Evolutionary conservation across 1,284 basidiomycete genomes (phyloP).

Genomic region (Cutaneotrichosporon sp.): DNA sequence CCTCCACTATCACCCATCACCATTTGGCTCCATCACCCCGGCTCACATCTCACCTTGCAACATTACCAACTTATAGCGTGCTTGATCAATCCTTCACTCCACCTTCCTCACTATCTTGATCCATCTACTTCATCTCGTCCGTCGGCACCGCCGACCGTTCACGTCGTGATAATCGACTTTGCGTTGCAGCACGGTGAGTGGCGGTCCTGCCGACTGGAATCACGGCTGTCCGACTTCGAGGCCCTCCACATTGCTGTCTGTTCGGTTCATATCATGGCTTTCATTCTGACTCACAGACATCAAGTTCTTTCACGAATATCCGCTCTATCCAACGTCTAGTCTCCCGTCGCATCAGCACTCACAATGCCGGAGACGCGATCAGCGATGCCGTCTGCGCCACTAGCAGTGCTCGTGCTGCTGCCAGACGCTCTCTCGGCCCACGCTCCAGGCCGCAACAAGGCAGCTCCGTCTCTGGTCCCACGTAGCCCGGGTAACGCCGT

Average conservation of each 20-base stretch:
- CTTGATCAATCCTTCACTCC: not conserved
- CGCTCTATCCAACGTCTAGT: not conserved
- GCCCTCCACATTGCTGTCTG: not conserved
- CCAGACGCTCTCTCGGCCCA: slow-evolving; percentile 29
- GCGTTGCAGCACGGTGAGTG: not conserved
- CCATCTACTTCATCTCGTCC: not conserved
- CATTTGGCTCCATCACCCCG: not conserved
- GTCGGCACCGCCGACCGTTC: not conserved
- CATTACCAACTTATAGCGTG: not conserved
- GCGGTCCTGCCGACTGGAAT: not conserved
- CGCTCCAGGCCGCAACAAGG: not conserved
- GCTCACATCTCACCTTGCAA: not conserved
- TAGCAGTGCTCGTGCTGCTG: slow-evolving; percentile 39
- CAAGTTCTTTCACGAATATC: not conserved
- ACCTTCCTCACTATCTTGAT: not conserved
- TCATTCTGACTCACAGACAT: not conserved
- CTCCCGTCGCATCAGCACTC: slow-evolving; percentile 3
- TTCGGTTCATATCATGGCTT: not conserved
- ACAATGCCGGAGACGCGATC: not conserved
- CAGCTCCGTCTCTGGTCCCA: slow-evolving; percentile 3
- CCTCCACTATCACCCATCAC: not conserved
- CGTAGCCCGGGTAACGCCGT: not conserved
- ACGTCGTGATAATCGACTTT: not conserved
- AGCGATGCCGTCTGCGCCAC: slow-evolving; percentile 18
- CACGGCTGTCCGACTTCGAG: not conserved